Conservation (phyloP, 495 filamentous ascomycete species). For the Tuber aestivum region DNA sequence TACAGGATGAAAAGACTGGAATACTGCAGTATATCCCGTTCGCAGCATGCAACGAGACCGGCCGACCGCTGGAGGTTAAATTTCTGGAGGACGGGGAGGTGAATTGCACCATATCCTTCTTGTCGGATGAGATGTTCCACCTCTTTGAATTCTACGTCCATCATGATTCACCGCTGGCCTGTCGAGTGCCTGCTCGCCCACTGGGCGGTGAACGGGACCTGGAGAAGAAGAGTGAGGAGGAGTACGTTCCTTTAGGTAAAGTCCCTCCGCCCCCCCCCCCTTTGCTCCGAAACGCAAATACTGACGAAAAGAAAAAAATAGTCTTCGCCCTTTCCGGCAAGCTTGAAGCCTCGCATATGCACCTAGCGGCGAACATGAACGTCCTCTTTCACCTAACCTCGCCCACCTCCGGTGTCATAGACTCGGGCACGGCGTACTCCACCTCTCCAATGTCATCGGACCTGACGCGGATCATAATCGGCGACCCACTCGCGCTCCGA, state of each 20-base stretch:
- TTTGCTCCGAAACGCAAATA: background rate
- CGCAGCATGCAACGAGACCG: conserved; percentile 84
- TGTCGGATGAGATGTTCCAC: conserved; percentile 88
- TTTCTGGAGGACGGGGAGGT: conserved; percentile 73
- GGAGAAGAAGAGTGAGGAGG: conserved; percentile 31
- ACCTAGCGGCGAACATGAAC: conserved; percentile 84
- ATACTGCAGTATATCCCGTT: conserved; percentile 93
- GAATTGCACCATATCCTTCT: conserved; percentile 83
- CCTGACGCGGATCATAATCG: conserved; percentile 68
- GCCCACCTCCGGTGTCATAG: conserved; percentile 60
- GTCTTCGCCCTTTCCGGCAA: conserved; percentile 85
- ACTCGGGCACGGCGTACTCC: conserved; percentile 77
- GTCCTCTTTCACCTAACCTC: conserved; percentile 37
- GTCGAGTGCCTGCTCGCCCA: conserved; percentile 79
- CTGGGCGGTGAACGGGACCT: conserved; percentile 41
- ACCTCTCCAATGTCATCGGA: conserved; percentile 62
- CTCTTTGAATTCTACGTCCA: conserved; percentile 98
- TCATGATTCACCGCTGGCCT: conserved; percentile 87
- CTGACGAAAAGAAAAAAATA: conserved; percentile 15
- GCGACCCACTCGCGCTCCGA: conserved; percentile 71
- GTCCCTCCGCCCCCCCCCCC: background rate
- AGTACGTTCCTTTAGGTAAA: conserved; percentile 53
- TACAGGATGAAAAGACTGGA: conserved; percentile 63
- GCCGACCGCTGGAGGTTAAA: conserved; percentile 67
- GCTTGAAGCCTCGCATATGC: conserved; percentile 80